Base-by-base conservation (phyloP, 78 protist genomes). In the Cyanophora paradoxa region DNA sequence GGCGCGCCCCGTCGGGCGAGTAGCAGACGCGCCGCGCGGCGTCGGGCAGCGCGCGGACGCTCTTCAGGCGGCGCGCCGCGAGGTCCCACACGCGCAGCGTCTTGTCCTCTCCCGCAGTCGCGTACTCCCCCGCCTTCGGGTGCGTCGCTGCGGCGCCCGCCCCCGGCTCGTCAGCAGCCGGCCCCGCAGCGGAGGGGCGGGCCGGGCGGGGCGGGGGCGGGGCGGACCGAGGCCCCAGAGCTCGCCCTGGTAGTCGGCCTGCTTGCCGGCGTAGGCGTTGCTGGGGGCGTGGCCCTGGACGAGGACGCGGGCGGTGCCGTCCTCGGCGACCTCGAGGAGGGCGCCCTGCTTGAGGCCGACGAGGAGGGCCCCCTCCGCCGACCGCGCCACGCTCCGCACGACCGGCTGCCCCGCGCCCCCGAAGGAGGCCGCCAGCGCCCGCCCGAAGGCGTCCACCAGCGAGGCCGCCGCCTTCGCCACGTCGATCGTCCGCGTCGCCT, bases 11-110 rank as follows among this genome's bases (percentile, higher is more conserved):
- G n/a, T n/a, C n/a, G n/a, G n/a, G n/a, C n/a, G n/a, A n/a, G n/a
- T n/a, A n/a, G n/a, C n/a, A n/a, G n/a, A n/a, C n/a, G n/a, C n/a
- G n/a, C n/a, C n/a, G n/a, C n/a, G n/a, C n/a, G n/a, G n/a, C n/a
- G n/a, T n/a, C n/a, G n/a, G n/a, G n/a, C n/a, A n/a, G n/a, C n/a
- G n/a, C n/a, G n/a, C n/a, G n/a, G n/a, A n/a, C n/a, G n/a, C n/a
- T n/a, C n/a, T n/a, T n/a, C n/a, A n/a, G n/a, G n/a, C n/a, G n/a
- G n/a, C n/a, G n/a, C n/a, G n/a, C n/a, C n/a, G n/a, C n/a, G n/a
- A n/a, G n/a, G 71, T 79, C 54, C 84, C 84, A 79, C 24, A 72
- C 8, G 30, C 28, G n/a, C 31, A 79, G 36, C 10, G 26, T 10
- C 34, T 20, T 20, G 73, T 71, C 78, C 41, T 79, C 78, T 41